Conservation (phyloP, 106 monocot species). For the Narthecium ossifragum region DNA sequence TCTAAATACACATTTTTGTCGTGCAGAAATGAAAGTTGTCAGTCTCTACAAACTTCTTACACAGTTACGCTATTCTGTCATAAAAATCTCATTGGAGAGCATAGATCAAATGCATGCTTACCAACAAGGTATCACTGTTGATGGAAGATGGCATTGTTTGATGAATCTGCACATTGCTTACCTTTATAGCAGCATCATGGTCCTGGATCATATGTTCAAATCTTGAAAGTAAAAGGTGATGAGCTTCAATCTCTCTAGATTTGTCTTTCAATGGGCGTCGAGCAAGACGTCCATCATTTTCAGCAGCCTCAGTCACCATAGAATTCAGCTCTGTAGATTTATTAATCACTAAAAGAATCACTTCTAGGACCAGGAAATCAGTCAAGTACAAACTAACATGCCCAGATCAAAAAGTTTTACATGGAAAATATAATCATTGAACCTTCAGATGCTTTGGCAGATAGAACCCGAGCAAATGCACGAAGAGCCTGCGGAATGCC, state of each 20-base stretch:
- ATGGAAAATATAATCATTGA: constrained; percentile 1
- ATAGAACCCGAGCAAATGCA: constrained; percentile 72
- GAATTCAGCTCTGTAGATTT: constrained; percentile 49
- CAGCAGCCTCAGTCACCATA: constrained; percentile 58
- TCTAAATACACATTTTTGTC: neutral
- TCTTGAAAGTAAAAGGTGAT: constrained; percentile 44
- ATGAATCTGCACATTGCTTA: constrained; percentile 12
- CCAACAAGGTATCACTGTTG: neutral
- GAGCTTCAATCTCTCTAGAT: constrained; percentile 49
- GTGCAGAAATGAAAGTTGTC: neutral
- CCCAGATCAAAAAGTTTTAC: neutral
- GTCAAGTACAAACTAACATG: neutral
- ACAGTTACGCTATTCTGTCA: neutral
- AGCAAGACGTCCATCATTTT: constrained; percentile 72
- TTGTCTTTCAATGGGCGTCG: constrained; percentile 48
- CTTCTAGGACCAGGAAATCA: neutral
- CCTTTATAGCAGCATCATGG: constrained; percentile 50
- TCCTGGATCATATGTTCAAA: constrained; percentile 30
- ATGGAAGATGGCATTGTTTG: neutral
- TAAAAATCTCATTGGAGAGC: neutral
- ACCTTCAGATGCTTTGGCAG: constrained; percentile 62
- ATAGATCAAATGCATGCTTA: neutral
- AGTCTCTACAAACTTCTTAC: neutral
- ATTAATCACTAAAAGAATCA: neutral
- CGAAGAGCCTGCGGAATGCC: constrained; percentile 78